phyloP scores from a whole-genome alignment of 2,329 filamentous ascomycete species.

The Arthrobotrys iridis region DNA sequence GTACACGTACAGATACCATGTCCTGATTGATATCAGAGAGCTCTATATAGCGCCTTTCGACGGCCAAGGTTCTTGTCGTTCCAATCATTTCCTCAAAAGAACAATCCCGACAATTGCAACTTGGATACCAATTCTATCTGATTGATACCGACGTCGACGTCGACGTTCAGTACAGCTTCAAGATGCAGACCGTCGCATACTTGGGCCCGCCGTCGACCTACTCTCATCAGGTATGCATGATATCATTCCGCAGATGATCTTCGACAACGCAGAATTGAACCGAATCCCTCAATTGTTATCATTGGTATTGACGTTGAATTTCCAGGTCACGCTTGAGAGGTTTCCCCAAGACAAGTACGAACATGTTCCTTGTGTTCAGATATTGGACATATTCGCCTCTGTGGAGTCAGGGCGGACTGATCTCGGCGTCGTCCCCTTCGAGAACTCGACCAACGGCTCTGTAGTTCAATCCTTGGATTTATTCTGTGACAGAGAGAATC shows the following conservation, averaged over 20 bases:
- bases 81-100: neutral
- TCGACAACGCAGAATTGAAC: neutral
- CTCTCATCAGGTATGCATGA: conserved; percentile 71
- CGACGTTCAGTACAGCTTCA: neutral
- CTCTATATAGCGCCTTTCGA: neutral
- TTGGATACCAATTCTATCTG: conserved; percentile 32
- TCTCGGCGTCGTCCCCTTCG: conserved; percentile 88
- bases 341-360: conserved; percentile 58
- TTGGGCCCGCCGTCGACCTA: conserved; percentile 74
- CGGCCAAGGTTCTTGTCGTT: neutral
- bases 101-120: neutral
- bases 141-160: neutral
- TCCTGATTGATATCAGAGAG: neutral
- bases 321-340: conserved; percentile 59
- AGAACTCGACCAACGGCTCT: conserved; percentile 94
- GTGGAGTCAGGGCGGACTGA: conserved; percentile 74
- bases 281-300: neutral
- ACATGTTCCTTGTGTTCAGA: conserved; percentile 25
- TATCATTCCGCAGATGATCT: conserved; percentile 23
- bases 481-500: conserved; percentile 76
- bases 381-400: conserved; percentile 77
- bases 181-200: conserved; percentile 66
- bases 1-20: neutral
- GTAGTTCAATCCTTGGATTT: conserved; percentile 91
- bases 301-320: neutral